phyloP scores from a whole-genome alignment of 2,329 filamentous ascomycete genomes.

The Orbilia brochopaga region DNA sequence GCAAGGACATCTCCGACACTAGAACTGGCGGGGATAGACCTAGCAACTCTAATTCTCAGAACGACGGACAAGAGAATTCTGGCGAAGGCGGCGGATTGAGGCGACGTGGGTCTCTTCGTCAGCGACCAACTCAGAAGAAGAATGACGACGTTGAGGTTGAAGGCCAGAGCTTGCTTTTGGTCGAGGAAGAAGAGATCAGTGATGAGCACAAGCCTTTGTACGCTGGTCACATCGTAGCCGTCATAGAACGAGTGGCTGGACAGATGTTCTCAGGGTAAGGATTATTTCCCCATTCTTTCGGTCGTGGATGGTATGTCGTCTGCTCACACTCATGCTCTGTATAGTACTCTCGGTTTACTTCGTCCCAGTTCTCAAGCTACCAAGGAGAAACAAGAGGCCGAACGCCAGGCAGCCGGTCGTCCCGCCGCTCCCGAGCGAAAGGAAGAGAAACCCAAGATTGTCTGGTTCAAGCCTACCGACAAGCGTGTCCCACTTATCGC shows the following conservation, averaged over 20 bases:
- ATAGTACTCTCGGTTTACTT: conserved; percentile 81
- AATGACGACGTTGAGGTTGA: conserved; percentile 99
- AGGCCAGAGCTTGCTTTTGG: conserved; percentile 91
- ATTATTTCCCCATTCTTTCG: conserved; percentile 1
- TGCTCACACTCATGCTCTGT: conserved; percentile 48
- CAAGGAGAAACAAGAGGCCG: conserved; percentile 98
- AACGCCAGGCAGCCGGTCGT: conserved; percentile 77
- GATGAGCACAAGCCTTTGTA: conserved; percentile 98
- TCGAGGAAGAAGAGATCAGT: conserved; percentile 98
- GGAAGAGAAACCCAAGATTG: conserved; percentile 98
- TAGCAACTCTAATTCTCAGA: conserved; percentile 69
- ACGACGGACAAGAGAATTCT: conserved; percentile 57
- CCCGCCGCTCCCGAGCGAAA: conserved; percentile 78
- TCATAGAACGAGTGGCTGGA: conserved; percentile 93
- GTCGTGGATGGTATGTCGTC: conserved; percentile 4
- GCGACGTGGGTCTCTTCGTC: conserved; percentile 89
- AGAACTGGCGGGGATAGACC: conserved; percentile 75
- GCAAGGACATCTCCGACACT: conserved; percentile 96
- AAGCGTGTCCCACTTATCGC: conserved; percentile 98
- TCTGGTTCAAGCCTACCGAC: conserved; percentile 99
- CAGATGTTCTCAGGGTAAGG: conserved; percentile 88
- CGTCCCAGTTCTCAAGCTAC: conserved; percentile 97
- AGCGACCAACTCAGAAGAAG: conserved; percentile 98
- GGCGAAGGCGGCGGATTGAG: conserved; percentile 70
- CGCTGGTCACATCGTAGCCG: conserved; percentile 93